Conservation (phyloP, 805 yeast genomes). For the Wickerhamomyces xylosicus region DNA sequence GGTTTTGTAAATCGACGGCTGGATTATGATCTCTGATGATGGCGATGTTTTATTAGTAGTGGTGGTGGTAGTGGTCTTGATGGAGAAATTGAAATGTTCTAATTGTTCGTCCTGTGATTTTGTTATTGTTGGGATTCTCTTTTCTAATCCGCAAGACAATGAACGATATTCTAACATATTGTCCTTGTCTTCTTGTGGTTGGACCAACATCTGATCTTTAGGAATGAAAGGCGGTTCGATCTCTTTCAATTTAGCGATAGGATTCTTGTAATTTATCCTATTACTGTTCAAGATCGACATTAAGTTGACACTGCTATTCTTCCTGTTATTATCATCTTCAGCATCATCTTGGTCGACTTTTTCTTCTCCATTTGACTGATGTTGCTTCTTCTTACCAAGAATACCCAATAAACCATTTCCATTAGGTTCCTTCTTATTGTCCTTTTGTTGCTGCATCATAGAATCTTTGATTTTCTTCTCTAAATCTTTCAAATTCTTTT, state of each 20-base stretch:
- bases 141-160: too few relatives aligned
- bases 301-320: conserved; percentile 3
- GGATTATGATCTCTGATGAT: neutral
- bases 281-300: neutral
- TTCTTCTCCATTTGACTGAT: neutral
- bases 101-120: neutral
- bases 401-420: conserved; percentile 1
- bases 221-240: conserved; percentile 7
- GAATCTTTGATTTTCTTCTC: conserved; percentile 14
- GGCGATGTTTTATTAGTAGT: too few relatives aligned
- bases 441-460: conserved; percentile 11
- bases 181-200: conserved; percentile 1
- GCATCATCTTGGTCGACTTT: neutral
- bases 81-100: conserved; percentile 1
- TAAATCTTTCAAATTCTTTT: conserved; percentile 10
- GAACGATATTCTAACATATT: conserved; percentile 2
- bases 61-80: too few relatives aligned
- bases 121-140: neutral
- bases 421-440: too few relatives aligned
- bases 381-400: conserved; percentile 1
- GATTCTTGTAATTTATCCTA: conserved; percentile 3
- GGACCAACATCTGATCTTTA: conserved; percentile 10
- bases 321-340: conserved; percentile 7
- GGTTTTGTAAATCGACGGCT: neutral
- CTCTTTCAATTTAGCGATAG: conserved; percentile 14